phyloP scores from a whole-genome alignment of 306 rosid species.

The Glycine soja region DNA sequence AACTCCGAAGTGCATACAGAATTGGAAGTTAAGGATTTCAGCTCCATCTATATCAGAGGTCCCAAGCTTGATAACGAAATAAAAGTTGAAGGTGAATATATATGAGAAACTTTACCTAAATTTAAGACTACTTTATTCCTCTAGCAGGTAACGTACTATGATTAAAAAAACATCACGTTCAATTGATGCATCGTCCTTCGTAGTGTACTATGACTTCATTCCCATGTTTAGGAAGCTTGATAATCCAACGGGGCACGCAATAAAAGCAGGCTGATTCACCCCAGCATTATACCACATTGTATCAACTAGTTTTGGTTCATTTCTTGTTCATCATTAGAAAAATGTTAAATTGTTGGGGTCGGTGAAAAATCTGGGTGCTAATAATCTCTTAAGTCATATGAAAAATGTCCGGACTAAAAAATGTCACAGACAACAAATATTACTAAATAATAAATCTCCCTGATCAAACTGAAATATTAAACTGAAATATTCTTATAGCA shows the following conservation, averaged over 20 bases:
- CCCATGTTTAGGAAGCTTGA: conserved; percentile 3
- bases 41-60: conserved; percentile 54
- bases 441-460: not conserved
- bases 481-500: no score
- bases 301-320: not conserved
- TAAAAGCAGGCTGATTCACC: not conserved
- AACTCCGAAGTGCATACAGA: conserved; percentile 41
- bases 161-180: not conserved
- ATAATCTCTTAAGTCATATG: not conserved
- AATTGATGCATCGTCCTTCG: conserved; percentile 51
- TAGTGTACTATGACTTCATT: conserved; percentile 37
- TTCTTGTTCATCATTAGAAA: not conserved
- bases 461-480: not conserved
- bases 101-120: conserved; percentile 11
- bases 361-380: not conserved
- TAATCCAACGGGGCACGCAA: conserved; percentile 17
- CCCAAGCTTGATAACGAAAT: not conserved
- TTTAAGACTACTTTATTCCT: not conserved
- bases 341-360: not conserved
- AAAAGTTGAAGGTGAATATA: not conserved
- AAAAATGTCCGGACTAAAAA: not conserved
- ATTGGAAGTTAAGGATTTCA: conserved; percentile 50
- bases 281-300: not conserved
- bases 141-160: conserved; percentile 33
- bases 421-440: no score